Base-by-base conservation (phyloP, 768 basidiomycete species). In the Brasilioporus rufonigricans region DNA sequence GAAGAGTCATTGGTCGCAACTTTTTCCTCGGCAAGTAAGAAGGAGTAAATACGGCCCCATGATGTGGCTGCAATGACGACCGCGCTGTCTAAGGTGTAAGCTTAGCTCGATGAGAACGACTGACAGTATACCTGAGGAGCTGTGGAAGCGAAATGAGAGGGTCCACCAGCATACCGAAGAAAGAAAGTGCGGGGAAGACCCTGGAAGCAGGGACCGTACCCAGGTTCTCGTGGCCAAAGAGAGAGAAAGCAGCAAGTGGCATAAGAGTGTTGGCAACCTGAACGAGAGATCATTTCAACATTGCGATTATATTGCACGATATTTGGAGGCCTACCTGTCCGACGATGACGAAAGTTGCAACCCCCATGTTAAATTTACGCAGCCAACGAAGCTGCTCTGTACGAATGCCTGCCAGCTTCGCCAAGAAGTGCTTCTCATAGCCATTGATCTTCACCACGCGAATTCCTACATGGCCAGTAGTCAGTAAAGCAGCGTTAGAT, bases 151-250 rank as follows among this genome's bases (percentile, higher is more conserved):
- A 39, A 13, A 69, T 60, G 35, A 69, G 61, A 31, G 68, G 68
- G 23, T 69, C 68, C 36, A 69, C 68, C 36, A 70, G 50, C 68
- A 69, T 60, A 16, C 65, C 65, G 36, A 69, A 70, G 64, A 70
- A 70, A 16, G 66, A 67, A 41, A 69, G 58, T 3, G 67, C 68
- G 1, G 67, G 67, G 41, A 69, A 69, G 18, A 69, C 49, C 39
- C 61, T 68, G 13, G 61, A 55, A 31, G 61, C 11, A 10, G 61
- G 27, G 19, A 69, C 3, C 0, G 3, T 31, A 23, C 65, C 65
- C 64, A 70, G 65, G 45, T 65, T 57, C 53, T 69, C 61, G 24
- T 57, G 40, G 11, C 67, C 67, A 21, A 69, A 69, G 33, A 69
- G 55, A 6, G 67, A 69, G 50, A 69, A 69, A 11, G 67, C 68